Percentiles rank a stretch among this genome's conserved stretches.
These are phyloP conservation scores for Pythium aquatile DNA, from an alignment of 352 stramenopile species.

Conservation along the genomic window DNA sequence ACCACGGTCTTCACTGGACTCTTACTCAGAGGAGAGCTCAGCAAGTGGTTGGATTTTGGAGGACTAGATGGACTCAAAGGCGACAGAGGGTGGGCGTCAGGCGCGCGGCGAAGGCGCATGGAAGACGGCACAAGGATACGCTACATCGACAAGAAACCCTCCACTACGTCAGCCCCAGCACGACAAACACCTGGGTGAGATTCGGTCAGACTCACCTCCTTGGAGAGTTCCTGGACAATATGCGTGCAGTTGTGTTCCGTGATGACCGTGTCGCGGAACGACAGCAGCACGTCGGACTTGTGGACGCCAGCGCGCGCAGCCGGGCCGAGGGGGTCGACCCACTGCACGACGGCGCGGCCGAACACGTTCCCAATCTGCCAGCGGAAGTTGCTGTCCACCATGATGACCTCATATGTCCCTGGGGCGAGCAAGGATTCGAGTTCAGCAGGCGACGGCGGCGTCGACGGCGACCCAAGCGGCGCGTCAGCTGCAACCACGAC, in stretches of 20 bases:
- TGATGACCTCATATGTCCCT: constrained; percentile 81
- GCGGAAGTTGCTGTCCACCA: constrained; percentile 66
- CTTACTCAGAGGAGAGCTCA: constrained; percentile 2
- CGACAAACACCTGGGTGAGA: not conserved
- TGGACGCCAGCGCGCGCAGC: constrained; percentile 71
- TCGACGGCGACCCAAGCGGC: constrained; percentile 19
- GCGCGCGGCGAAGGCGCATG: constrained; percentile 69
- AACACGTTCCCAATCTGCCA: constrained; percentile 88
- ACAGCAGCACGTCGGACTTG: constrained; percentile 83
- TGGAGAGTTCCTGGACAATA: constrained; percentile 75
- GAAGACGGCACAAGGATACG: constrained; percentile 60
- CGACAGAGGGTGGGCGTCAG: constrained; percentile 37
- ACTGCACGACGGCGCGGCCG: constrained; percentile 77
- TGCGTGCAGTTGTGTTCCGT: constrained; percentile 75
- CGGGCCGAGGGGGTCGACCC: constrained; percentile 61
- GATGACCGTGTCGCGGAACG: constrained; percentile 67
- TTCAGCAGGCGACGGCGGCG: constrained; percentile 31
- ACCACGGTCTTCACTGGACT: constrained; percentile 26
- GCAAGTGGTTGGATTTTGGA: constrained; percentile 2
- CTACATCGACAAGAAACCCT: constrained; percentile 27
- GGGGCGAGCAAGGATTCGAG: constrained; percentile 51
- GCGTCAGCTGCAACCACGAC: constrained; percentile 8
- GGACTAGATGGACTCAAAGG: constrained; percentile 20
- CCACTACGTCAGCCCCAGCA: not conserved
- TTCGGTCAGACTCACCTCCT: constrained; percentile 47